phyloP scores from a whole-genome alignment of 2,329 filamentous ascomycete species.

The Trichoderma sp. region DNA sequence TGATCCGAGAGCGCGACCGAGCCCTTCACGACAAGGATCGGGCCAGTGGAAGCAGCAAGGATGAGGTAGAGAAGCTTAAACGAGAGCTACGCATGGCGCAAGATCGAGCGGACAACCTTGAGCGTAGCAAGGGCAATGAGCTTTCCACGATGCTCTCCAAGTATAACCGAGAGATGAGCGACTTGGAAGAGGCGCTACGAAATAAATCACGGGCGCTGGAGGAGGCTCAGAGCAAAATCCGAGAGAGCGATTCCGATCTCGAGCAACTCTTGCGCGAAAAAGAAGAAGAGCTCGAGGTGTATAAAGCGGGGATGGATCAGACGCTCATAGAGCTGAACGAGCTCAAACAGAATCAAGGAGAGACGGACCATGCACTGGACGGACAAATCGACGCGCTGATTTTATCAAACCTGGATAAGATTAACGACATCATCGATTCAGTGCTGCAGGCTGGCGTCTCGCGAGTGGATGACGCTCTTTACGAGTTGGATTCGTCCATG shows the following conservation, averaged over 20 bases:
- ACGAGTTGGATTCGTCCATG: constrained; percentile 96
- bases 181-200: constrained; percentile 86
- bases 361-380: constrained; percentile 77
- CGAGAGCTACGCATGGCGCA: constrained; percentile 89
- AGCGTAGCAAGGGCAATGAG: constrained; percentile 91
- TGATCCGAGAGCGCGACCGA: constrained; percentile 95
- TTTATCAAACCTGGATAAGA: constrained; percentile 81
- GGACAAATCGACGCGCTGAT: constrained; percentile 89
- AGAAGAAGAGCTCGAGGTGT: constrained; percentile 96
- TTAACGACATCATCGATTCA: constrained; percentile 96
- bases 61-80: constrained; percentile 91
- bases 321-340: constrained; percentile 90
- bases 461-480: constrained; percentile 91
- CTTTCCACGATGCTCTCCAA: constrained; percentile 91
- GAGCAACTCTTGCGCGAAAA: constrained; percentile 85
- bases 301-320: constrained; percentile 97
- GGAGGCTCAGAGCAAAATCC: constrained; percentile 72
- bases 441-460: constrained; percentile 90
- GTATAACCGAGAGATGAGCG: constrained; percentile 95
- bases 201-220: constrained; percentile 87
- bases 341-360: constrained; percentile 70
- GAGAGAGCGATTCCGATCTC: constrained; percentile 79
- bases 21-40: constrained; percentile 92
- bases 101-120: constrained; percentile 86
- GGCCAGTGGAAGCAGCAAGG: constrained; percentile 78